Evolutionary conservation across 179 eudicot species (phyloP), one percentile per base, ranked within the genome.

Genomic region (Silene vulgaris): DNA sequence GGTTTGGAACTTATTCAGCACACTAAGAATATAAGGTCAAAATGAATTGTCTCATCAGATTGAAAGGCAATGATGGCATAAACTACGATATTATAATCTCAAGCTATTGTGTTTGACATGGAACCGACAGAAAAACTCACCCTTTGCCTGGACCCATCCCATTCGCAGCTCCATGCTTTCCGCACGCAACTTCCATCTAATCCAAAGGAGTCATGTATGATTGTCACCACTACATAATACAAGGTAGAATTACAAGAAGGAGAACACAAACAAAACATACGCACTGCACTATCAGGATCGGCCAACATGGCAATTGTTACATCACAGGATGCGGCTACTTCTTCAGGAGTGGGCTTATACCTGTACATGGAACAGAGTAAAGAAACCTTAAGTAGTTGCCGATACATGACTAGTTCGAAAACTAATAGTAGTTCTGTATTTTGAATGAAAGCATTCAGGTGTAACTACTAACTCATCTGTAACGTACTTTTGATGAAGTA

Each of bases 291-390:
- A 78, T 92, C 89, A 65, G 99, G 99, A 84, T 95, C 97, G 14
- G 99, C 99, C 83, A 95, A 91, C 96, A 95, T 95, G 81, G 99
- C 96, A 79, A 95, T 87, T 75, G 99, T 95, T 78, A 94, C 89
- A 81, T 94, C 97, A 80, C 96, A 94, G 70, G 94, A 82, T 71
- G 92, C 93, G 20, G 96, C 95, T 48, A 94, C 98, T 88, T 92
- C 98, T 79, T 86, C 86, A 3, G 98, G 98, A 28, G 93, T 80
- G 68, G 98, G 79, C 75, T 85, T 84, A 79, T 89, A 90, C 76
- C 97, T 92, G 90, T 80, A 83, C 20, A 80, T 21, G 29, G 9
- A 45, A 43, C 29, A 70, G 37, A 12, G n/a, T 9, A 3, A 7
- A 26, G 68, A 45, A 3, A 8, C 48, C 26, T 23, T 23, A 23